Base-by-base conservation (phyloP, 495 filamentous ascomycete genomes). In the Penicillium lividum region DNA sequence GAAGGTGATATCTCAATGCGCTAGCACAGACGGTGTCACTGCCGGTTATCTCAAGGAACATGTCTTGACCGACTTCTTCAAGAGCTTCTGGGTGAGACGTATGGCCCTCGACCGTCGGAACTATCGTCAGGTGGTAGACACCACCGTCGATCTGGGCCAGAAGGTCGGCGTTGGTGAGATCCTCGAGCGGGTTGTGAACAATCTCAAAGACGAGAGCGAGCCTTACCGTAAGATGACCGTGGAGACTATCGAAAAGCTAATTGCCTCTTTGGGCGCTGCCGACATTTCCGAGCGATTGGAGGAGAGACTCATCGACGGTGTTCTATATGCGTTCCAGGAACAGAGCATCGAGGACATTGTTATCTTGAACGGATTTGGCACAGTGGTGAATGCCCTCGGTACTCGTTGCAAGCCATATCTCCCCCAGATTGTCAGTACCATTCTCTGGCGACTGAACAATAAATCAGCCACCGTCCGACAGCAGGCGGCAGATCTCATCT, bases 141-240 rank as follows among this genome's bases (percentile, higher is more conserved):
- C 95, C 3, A 98, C 95, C 1, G 93, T 99, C 34, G 95, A 99
- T 64, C 84, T 99, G 18, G 92, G 92, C 56, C 92, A 98, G 68
- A 99, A 98, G 74, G 93, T 97, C 34, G 95, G 95, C 11, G 91
- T 90, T 44, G 89, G 92, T 58, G 93, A 98, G 79, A 97, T 99
- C 59, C 79, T 97, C 11, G 92, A 97, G 72, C 82, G 93, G 30
- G 86, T 97, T 51, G 94, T 98, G 54, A 88, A 83, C 75, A 97
- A 98, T 64, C 82, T 99, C 51, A 99, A 98, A 73, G 95, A 99
- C 65, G 95, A 99, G 71, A 97, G 89, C 70, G 95, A 99, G 65
- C 89, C 93, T 0, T 99, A 98, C 71, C 88, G 95, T 9, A 98
- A 98, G 80, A 99, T 99, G 95, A 96, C 95, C 0, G 86, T 98